Percentiles rank a stretch among this genome's conserved stretches.
Evolutionary conservation across 2,329 filamentous ascomycete genomes (phyloP).

Genomic region (Akanthomyces lecanii): DNA sequence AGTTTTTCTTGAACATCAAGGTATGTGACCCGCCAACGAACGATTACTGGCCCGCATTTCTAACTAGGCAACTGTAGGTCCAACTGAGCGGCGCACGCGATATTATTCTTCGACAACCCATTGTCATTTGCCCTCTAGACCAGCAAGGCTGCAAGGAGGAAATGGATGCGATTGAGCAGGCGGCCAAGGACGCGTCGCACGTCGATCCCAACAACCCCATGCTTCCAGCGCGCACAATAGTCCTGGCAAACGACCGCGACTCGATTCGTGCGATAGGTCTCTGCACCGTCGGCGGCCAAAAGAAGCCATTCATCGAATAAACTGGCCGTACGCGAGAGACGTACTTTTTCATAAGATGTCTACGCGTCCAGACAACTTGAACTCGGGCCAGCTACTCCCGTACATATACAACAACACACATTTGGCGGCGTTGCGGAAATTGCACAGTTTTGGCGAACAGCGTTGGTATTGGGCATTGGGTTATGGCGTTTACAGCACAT

Average conservation of each 20-base stretch:
- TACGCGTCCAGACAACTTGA: conserved; percentile 7
- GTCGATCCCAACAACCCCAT: conserved; percentile 87
- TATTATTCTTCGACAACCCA: conserved; percentile 83
- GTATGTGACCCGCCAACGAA: conserved; percentile 42
- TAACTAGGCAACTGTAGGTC: conserved; percentile 53
- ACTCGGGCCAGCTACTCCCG: not conserved
- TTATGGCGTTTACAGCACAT: conserved; percentile 12
- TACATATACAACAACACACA: conserved; percentile 5
- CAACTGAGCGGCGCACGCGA: conserved; percentile 84
- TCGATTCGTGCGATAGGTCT: conserved; percentile 58
- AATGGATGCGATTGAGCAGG: conserved; percentile 96
- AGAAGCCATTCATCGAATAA: conserved; percentile 63
- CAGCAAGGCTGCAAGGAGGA: conserved; percentile 96
- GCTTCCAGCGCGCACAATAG: conserved; percentile 80
- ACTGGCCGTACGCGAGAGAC: not conserved
- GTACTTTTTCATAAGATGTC: not conserved
- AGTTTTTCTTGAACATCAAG: conserved; percentile 94
- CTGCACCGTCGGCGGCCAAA: conserved; percentile 60
- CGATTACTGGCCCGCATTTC: not conserved
- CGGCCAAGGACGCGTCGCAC: conserved; percentile 84
- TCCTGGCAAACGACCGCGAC: conserved; percentile 70
- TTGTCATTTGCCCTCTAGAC: conserved; percentile 93
- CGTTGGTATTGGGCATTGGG: conserved; percentile 11
- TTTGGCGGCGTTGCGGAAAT: conserved; percentile 7
- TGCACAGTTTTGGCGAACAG: conserved; percentile 5